phyloP scores from a whole-genome alignment of 176 grass and related monocot species.

The Thalia dealbata region DNA sequence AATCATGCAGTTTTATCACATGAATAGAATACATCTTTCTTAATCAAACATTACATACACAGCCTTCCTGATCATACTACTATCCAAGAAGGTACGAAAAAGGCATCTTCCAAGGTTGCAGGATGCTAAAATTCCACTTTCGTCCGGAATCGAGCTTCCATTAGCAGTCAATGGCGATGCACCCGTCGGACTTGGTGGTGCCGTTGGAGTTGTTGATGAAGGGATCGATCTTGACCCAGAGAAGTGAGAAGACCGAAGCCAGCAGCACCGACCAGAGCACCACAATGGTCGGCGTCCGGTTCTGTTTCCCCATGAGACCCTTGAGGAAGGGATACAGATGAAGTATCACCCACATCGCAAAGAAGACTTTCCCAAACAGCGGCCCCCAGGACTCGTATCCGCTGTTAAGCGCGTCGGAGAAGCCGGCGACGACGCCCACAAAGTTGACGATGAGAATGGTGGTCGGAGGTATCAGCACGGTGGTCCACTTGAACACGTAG shows the following conservation, averaged over 20 bases:
- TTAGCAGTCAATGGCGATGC: constrained; percentile 63
- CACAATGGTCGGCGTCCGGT: constrained; percentile 87
- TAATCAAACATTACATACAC: too few relatives aligned
- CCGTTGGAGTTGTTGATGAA: constrained; percentile 45
- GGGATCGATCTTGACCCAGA: constrained; percentile 96
- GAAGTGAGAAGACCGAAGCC: constrained; percentile 83
- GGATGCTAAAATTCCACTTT: too few relatives aligned
- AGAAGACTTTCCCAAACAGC: constrained; percentile 98
- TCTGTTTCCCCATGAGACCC: constrained; percentile 92
- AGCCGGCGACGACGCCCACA: constrained; percentile 76
- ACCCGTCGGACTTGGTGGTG: constrained; percentile 18
- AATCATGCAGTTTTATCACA: neutral
- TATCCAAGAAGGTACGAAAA: neutral
- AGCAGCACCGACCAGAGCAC: constrained; percentile 85
- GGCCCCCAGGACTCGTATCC: constrained; percentile 93
- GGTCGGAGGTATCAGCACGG: constrained; percentile 85
- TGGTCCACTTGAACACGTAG: constrained; percentile 96
- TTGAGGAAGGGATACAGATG: constrained; percentile 98
- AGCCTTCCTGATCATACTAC: neutral
- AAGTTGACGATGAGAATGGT: constrained; percentile 79
- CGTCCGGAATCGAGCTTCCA: neutral
- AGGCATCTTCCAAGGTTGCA: neutral
- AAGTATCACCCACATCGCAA: constrained; percentile 93
- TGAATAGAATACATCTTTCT: too few relatives aligned
- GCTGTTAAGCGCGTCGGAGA: constrained; percentile 85